Evolutionary conservation across 2,329 filamentous ascomycete genomes (phyloP).

Genomic region (Neopestalotiopsis sp.): DNA sequence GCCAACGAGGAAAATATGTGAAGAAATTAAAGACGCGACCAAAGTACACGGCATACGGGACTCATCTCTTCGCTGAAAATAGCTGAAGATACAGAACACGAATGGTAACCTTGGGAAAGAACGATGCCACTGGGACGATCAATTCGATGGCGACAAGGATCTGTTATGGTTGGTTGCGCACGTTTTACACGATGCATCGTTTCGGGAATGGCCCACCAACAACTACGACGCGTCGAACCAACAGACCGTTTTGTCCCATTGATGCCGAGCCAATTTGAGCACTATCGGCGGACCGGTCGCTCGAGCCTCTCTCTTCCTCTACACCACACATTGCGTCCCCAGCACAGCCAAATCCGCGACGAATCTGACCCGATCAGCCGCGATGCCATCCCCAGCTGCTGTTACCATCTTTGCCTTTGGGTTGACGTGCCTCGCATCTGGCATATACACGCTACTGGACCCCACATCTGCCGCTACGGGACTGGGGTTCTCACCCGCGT

Average conservation of each 20-base stretch:
- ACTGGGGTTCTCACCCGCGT: conserved; percentile 19
- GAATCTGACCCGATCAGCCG: background rate
- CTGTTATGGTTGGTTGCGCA: background rate
- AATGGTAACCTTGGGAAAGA: conserved; percentile 3
- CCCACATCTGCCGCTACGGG: conserved; percentile 21
- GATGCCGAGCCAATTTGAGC: background rate
- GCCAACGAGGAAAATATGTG: conserved; percentile 1
- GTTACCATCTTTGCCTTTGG: conserved; percentile 30
- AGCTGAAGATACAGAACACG: conserved; percentile 4
- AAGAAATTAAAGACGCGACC: conserved; percentile 2
- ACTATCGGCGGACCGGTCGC: background rate
- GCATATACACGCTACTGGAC: conserved; percentile 23
- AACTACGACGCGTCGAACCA: background rate
- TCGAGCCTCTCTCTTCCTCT: background rate
- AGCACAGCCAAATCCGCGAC: background rate
- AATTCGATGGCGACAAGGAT: background rate
- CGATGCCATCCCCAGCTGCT: conserved; percentile 17
- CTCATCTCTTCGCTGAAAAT: background rate
- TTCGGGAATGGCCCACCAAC: background rate
- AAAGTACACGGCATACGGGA: background rate
- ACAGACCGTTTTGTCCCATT: background rate
- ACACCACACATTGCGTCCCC: background rate
- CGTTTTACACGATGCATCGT: background rate
- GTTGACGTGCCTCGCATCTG: conserved; percentile 27
- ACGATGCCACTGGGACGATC: background rate